A percentile compares a stretch with the other conserved stretches of the same genome.
These are phyloP conservation scores for Cladosporium sp. DNA, from an alignment of 2,329 filamentous ascomycete genomes.

Conservation along the genomic window DNA sequence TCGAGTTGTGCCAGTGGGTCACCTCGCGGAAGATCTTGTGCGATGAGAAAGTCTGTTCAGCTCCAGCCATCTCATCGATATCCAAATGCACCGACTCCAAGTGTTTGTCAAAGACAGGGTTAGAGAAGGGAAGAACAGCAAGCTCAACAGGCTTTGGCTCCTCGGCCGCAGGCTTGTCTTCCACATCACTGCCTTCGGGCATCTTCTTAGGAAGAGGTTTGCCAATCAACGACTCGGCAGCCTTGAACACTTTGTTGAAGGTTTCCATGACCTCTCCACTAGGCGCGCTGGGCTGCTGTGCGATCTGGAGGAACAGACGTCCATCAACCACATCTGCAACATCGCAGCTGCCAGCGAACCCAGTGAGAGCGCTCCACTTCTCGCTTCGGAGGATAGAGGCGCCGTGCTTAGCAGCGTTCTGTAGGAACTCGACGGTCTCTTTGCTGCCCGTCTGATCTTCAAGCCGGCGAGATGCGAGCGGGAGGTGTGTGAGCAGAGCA, in stretches of 20 bases:
- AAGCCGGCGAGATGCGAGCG: constrained; percentile 34
- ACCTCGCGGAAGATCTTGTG: constrained; percentile 50
- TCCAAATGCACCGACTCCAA: constrained; percentile 45
- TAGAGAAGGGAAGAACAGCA: constrained; percentile 49
- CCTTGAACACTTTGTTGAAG: constrained; percentile 27
- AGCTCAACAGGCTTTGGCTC: constrained; percentile 18
- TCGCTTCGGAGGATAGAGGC: constrained; percentile 39
- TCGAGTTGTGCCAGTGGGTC: constrained; percentile 64
- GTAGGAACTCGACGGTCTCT: constrained; percentile 25
- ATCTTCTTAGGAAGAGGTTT: constrained; percentile 7
- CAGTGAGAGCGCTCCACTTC: constrained; percentile 38
- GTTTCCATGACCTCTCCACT: constrained; percentile 24
- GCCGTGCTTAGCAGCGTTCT: constrained; percentile 40
- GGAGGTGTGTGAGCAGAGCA: constrained; percentile 32
- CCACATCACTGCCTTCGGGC: constrained; percentile 5
- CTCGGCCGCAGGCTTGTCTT: background rate
- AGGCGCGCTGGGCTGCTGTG: constrained; percentile 5
- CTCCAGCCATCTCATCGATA: constrained; percentile 37
- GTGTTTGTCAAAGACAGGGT: constrained; percentile 50
- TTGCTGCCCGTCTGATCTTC: constrained; percentile 17
- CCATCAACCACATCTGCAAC: constrained; percentile 59
- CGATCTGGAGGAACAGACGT: constrained; percentile 43
- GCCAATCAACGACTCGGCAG: constrained; percentile 23
- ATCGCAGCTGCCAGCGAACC: constrained; percentile 41
- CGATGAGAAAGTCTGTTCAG: constrained; percentile 34